Base-by-base conservation (phyloP, 495 filamentous ascomycete genomes). In the Haplographium delicatum region DNA sequence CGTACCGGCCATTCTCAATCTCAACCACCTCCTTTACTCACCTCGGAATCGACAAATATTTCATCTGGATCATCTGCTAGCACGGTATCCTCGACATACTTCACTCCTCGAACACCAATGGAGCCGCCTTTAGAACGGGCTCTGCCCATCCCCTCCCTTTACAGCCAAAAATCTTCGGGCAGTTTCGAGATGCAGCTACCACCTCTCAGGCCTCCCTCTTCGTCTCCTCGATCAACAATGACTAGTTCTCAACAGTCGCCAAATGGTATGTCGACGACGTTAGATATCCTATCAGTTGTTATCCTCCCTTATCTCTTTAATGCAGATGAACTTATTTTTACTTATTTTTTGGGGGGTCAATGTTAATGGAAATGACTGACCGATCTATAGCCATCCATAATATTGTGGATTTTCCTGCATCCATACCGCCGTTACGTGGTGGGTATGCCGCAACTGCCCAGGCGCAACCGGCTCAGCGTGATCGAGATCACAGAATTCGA, bases 101-200 rank as follows among this genome's bases (percentile, higher is more conserved):
- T 55, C 9, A 47, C 43, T 26, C 60, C 60, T 3, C 57, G 50
- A 1, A 60, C 54, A 1, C 57, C 60, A 8, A 34, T 60, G 47
- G 60, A 63, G 28, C 57, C 57, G 7, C 47, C 57, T 27, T 33
- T 58, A 4, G 60, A 63, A 22, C 50, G 60, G n/a, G 26, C 57
- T 31, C 39, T 61, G 5, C 44, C 61, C 9, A 54, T 63, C n/a
- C 58, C 61, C 2, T 22, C 54, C 1, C 13, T 54, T 11, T 63
- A 50, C 37, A 22, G 52, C 19, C 53, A 54, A 20, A 63, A 58
- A 34, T 41, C 46, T 7, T 18, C 35, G 18, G 44, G 33, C 10
- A 49, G 19, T n/a, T 58, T 28, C 33, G 60, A 63, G 2, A 53
- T 50, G 22, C 58, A 63, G 27, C 52, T 63, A 11, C 55, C 61